These are phyloP conservation scores for Magnolia officinalis DNA, from an alignment of 164 flowering plant species.

Conservation along the genomic window DNA sequence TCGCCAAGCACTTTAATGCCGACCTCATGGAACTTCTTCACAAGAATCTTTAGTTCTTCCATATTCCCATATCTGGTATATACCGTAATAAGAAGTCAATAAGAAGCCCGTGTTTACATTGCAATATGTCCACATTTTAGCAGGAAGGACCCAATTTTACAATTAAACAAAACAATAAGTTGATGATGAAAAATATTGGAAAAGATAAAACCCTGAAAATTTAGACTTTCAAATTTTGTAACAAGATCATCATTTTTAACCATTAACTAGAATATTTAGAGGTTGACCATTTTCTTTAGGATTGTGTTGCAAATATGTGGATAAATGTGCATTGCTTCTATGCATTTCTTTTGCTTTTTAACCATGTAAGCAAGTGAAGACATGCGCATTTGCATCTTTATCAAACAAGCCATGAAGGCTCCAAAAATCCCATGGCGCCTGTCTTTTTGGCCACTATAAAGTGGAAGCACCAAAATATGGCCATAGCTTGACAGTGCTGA, in stretches of 20 bases:
- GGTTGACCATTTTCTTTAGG: too few species aligned
- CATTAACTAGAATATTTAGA: background rate
- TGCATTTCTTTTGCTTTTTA: too few species aligned
- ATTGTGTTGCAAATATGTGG: too few species aligned
- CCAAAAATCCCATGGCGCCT: too few species aligned
- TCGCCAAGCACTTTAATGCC: constrained; percentile 89
- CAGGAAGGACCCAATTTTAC: background rate
- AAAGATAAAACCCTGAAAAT: background rate
- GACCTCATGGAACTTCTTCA: constrained; percentile 65
- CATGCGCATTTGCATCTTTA: too few species aligned
- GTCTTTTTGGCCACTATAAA: too few species aligned
- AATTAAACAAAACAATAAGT: background rate
- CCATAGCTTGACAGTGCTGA: too few species aligned
- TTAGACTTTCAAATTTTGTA: background rate
- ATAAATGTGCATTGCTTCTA: too few species aligned
- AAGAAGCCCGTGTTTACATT: background rate
- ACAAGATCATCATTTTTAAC: background rate
- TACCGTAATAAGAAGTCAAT: constrained; percentile 6
- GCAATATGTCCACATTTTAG: background rate
- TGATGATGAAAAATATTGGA: background rate
- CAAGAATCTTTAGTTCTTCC: constrained; percentile 68
- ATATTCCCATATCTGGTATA: constrained; percentile 73
- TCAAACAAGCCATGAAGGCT: too few species aligned
- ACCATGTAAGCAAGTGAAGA: too few species aligned
- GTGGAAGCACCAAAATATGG: too few species aligned